Evolutionary conservation across 2,329 filamentous ascomycete genomes (phyloP), one percentile per base, ranked within the genome.

Genomic region (Pyrenophora tritici-repentis): DNA sequence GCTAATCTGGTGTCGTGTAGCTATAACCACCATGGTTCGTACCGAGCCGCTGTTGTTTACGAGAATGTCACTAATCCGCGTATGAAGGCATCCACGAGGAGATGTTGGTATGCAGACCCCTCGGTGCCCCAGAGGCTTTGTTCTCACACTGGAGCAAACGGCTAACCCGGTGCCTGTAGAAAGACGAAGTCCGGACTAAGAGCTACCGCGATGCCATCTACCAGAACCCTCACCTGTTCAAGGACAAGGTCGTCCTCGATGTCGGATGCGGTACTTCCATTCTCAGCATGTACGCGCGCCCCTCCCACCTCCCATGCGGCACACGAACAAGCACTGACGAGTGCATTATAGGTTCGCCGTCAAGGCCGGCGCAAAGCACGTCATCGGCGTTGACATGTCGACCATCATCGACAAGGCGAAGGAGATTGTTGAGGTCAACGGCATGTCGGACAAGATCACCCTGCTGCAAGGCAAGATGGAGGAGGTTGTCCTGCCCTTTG

Each of bases 381-480:
- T 99, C 64, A 96, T 97, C 63, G 94, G 94, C 67, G 94, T 99
- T 50, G 94, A 99, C 77, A 99, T 97, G 93, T 99, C 94, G 29
- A 97, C 93, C 65, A 99, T 99, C 77, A 97, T 99, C 78, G 91
- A 96, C 79, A 99, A 99, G 83, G 94, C 94, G 37, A 87, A 86
- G 70, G 90, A 97, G 81, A 99, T 99, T 62, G 94, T 97, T 71
- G 86, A 86, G 73, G 84, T 83, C 64, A 99, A 99, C 76, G 92
- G 93, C 66, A 86, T 99, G 83, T 83, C 88, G 45, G 89, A 93
- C 79, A 96, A 96, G 84, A 97, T 99, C 75, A 97, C 94, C 45
- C 85, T 99, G 53, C 85, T 99, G 59, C 94, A 97, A 81, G 94
- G 94, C 75, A 99, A 99, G 85, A 99, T 99, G 94, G 94, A 99